Conservation (phyloP, 164 flowering plant species). For the Tetrastigma voinierianum region DNA sequence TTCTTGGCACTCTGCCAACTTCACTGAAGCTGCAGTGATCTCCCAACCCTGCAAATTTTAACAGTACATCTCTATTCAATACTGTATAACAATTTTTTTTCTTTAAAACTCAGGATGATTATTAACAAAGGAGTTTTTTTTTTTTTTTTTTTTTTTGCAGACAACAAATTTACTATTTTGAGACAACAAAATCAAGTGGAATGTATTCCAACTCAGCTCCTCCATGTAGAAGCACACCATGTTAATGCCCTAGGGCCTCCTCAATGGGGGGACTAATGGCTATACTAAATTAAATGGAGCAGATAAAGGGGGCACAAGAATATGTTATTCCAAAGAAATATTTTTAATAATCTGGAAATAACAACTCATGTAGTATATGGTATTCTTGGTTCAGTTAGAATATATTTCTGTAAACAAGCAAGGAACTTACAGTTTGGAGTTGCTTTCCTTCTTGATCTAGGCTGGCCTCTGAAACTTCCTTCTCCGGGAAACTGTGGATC, state of each 20-base stretch:
- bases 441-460: constrained; percentile 36
- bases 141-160: too few species aligned
- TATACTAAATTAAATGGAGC: too few species aligned
- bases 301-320: too few species aligned
- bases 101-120: neutral
- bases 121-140: too few species aligned
- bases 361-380: too few species aligned
- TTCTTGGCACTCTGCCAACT: constrained; percentile 63
- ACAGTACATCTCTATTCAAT: neutral
- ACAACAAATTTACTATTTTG: neutral
- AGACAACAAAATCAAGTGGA: neutral
- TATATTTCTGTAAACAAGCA: too few species aligned
- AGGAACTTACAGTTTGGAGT: constrained; percentile 51
- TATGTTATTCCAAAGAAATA: neutral
- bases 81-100: neutral
- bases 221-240: neutral
- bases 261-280: too few species aligned
- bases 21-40: constrained; percentile 68
- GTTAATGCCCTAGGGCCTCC: neutral
- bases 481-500: constrained; percentile 43
- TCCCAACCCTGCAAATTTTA: constrained; percentile 65
- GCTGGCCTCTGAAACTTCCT: constrained; percentile 25
- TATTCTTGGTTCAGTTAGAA: too few species aligned
- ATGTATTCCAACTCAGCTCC: neutral
- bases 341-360: neutral